These are phyloP conservation scores for Metschnikowia noctiluminum DNA, from an alignment of 805 yeast species.

Conservation along the genomic window DNA sequence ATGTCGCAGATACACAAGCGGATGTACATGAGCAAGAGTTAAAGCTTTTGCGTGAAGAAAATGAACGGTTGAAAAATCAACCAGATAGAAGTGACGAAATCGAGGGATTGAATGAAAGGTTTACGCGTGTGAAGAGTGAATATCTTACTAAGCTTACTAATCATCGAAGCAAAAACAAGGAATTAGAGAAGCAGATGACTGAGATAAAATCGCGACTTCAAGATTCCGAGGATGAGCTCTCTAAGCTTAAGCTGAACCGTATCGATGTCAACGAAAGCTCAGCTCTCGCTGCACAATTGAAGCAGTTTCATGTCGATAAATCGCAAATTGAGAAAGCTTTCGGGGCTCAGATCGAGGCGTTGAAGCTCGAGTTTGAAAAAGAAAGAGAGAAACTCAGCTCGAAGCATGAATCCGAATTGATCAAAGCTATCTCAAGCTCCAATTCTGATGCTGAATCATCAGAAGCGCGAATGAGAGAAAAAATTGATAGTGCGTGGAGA, in stretches of 20 bases:
- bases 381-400: constrained; percentile 18
- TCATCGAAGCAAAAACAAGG: constrained; percentile 27
- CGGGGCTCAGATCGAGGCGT: constrained; percentile 11
- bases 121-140: constrained; percentile 28
- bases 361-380: constrained; percentile 33
- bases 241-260: not conserved
- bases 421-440: constrained; percentile 12
- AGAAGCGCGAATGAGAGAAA: constrained; percentile 20
- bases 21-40: constrained; percentile 51
- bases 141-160: constrained; percentile 24
- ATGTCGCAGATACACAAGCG: constrained; percentile 24
- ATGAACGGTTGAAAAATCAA: constrained; percentile 52
- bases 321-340: constrained; percentile 10
- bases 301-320: constrained; percentile 3
- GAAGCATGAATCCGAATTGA: constrained; percentile 21
- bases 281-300: constrained; percentile 11
- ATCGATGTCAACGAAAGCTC: constrained; percentile 8
- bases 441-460: not conserved
- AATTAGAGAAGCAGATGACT: constrained; percentile 21
- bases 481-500: constrained; percentile 24
- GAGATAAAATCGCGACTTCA: constrained; percentile 12
- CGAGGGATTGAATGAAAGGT: constrained; percentile 29
- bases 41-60: constrained; percentile 47
- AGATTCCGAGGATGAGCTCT: constrained; percentile 1
- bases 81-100: constrained; percentile 21